Evolutionary conservation across 2,329 filamentous ascomycete species (phyloP).

Genomic region (Colletotrichum lini): DNA sequence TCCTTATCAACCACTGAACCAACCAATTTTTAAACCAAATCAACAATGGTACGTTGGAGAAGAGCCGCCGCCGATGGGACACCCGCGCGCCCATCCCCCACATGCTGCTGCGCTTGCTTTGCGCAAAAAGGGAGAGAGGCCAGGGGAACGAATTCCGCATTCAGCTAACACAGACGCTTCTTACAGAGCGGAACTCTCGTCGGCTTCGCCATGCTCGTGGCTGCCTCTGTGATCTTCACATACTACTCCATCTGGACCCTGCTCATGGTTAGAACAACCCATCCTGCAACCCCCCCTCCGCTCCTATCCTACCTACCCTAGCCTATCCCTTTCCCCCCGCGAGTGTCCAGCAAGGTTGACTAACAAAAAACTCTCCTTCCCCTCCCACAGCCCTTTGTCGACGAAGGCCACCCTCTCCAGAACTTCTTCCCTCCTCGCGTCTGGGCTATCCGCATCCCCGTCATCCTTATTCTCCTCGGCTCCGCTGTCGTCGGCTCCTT

Average conservation of each 20-base stretch:
- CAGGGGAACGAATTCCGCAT: neutral
- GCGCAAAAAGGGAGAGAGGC: conserved; percentile 27
- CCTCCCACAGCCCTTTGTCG: conserved; percentile 87
- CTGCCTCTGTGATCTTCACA: conserved; percentile 73
- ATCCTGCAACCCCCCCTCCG: conserved; percentile 11
- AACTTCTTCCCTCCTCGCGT: conserved; percentile 96
- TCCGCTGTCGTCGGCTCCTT: conserved; percentile 97
- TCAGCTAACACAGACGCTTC: conserved; percentile 25
- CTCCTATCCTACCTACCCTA: too few species aligned
- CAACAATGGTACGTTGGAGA: conserved; percentile 50
- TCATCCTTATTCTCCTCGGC: conserved; percentile 93
- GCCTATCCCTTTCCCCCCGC: conserved; percentile 14
- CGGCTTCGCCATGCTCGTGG: conserved; percentile 78
- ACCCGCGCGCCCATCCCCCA: conserved; percentile 8
- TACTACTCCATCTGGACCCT: conserved; percentile 99
- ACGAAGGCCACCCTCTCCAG: conserved; percentile 92
- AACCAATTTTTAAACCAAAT: neutral
- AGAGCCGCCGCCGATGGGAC: neutral
- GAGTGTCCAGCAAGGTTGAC: conserved; percentile 19
- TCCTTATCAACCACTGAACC: conserved; percentile 18
- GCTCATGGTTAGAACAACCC: conserved; percentile 80
- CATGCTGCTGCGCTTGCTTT: conserved; percentile 3
- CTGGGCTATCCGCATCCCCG: conserved; percentile 98
- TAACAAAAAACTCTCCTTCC: conserved; percentile 16
- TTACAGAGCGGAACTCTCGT: conserved; percentile 88